Base-by-base conservation (phyloP, 257 asterid genomes). In the Solanum clarkiae region DNA sequence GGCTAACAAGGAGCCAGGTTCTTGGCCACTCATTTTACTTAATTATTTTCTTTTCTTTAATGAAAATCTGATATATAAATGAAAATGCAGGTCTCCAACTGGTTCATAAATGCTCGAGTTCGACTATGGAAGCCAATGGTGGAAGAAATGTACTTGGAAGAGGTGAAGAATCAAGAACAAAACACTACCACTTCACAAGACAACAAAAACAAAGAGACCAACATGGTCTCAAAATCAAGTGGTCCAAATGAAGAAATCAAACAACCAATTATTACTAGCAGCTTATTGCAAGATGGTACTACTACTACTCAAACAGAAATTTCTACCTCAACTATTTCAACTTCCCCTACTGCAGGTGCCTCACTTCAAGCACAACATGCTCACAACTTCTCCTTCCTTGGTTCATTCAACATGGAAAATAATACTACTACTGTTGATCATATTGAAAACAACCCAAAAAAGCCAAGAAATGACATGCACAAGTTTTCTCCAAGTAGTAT, bases 61-160 rank as follows among this genome's bases (percentile, higher is more conserved):
- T 62, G 53, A 51, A 47, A 24, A 16, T 45, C 9, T 32, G n/a
- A n/a, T 22, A 17, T 18, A 47, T 15, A 65, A 69, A 20, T 55
- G 57, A 29, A 68, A 59, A 84, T 89, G 90, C 89, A 94, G 97
- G 98, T 93, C 3, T 94, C 98, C 3, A 94, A 94, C 49, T 93
- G 97, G 97, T 94, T 92, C 90, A 94, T 94, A 74, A 94, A 93
- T 55, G 98, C 98, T 62, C 91, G 98, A 82, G 98, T 94, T 87
- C 92, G 97, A 45, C 89, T 94, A 1, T 94, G 98, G 97, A 94
- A 94, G 88, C 98, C 98, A 26, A 94, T 94, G 97, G 97, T 93
- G 1, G 98, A 94, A 75, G 94, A 92, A 42, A 94, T 94, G 98
- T 94, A 93, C 92, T 1, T 84, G 74, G 97, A 94, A 89, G 98